A percentile compares a stretch with the other conserved stretches of the same genome.
Evolutionary conservation across 2,329 filamentous ascomycete genomes (phyloP).

Genomic region (Myriosclerotinia duriaeana): DNA sequence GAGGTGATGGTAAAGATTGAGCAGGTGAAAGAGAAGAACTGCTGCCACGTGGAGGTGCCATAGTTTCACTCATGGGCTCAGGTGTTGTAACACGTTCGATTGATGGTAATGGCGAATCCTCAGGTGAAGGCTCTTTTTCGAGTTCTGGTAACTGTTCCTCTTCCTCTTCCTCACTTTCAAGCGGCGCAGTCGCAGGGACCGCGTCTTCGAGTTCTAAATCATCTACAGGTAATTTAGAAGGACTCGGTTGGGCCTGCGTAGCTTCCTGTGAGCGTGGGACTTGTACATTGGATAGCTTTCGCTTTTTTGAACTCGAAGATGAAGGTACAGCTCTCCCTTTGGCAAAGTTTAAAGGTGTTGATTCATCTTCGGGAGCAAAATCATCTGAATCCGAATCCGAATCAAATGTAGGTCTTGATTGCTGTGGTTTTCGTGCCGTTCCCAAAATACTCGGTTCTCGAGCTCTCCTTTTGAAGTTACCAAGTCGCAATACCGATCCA

Average conservation of each 20-base stretch:
- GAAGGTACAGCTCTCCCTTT: constrained; percentile 35
- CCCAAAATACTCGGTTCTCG: constrained; percentile 63
- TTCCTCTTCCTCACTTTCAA: constrained; percentile 26
- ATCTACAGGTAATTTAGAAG: constrained; percentile 25
- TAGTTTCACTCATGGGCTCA: constrained; percentile 39
- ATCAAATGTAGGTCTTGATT: constrained; percentile 43
- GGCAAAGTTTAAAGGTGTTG: constrained; percentile 60
- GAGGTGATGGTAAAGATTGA: constrained; percentile 27
- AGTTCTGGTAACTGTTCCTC: constrained; percentile 23
- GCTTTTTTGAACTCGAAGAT: constrained; percentile 50
- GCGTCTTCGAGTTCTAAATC: constrained; percentile 30
- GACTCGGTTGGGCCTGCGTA: constrained; percentile 32
- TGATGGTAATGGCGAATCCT: constrained; percentile 28
- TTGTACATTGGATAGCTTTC: constrained; percentile 47
- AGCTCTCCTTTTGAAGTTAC: constrained; percentile 56
- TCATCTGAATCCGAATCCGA: constrained; percentile 49
- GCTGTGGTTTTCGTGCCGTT: constrained; percentile 39
- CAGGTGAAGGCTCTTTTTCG: constrained; percentile 21
- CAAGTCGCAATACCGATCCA: constrained; percentile 51
- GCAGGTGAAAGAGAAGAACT: constrained; percentile 34
- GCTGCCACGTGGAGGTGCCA: constrained; percentile 41
- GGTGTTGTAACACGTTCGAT: constrained; percentile 35
- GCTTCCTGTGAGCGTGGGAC: constrained; percentile 30
- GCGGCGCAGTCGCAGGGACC: constrained; percentile 34
- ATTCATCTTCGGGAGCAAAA: constrained; percentile 65